Evolutionary conservation across 352 stramenopile species (phyloP).

Genomic region (Globisporangium heterothallicum): DNA sequence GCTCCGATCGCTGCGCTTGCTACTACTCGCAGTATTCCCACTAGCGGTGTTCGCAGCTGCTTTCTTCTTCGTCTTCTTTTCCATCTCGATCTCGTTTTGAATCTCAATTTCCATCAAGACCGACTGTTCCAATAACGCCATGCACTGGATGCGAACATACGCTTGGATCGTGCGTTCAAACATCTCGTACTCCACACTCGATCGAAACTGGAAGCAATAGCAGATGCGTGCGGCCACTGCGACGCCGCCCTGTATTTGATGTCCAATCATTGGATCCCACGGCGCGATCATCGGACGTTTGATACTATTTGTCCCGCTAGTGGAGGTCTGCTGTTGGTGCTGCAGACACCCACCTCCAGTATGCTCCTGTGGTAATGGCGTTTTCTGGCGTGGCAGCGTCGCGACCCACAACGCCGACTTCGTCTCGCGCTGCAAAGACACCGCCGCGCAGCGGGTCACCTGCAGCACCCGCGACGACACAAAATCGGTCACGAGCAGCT

Average conservation of each 20-base stretch:
- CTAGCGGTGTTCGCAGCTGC: no score
- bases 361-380: neutral
- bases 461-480: conserved; percentile 50
- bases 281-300: neutral
- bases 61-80: conserved; percentile 11
- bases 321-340: neutral
- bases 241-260: neutral
- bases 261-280: neutral
- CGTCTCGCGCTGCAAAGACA: conserved; percentile 32
- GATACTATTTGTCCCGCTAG: neutral
- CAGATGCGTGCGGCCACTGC: conserved; percentile 23
- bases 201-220: conserved; percentile 68
- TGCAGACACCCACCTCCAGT: neutral
- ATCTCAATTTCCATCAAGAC: conserved; percentile 56
- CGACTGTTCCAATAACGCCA: conserved; percentile 43
- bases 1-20: no score
- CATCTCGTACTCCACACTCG: conserved; percentile 44
- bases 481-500: conserved; percentile 47
- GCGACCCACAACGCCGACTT: conserved; percentile 46
- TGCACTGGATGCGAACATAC: conserved; percentile 33
- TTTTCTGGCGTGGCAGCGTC: conserved; percentile 10
- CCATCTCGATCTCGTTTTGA: conserved; percentile 12
- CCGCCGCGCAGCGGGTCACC: conserved; percentile 36
- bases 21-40: no score
- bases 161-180: conserved; percentile 36